Base-by-base conservation (phyloP, 1,284 basidiomycete species). In the Tremellales sp. region DNA sequence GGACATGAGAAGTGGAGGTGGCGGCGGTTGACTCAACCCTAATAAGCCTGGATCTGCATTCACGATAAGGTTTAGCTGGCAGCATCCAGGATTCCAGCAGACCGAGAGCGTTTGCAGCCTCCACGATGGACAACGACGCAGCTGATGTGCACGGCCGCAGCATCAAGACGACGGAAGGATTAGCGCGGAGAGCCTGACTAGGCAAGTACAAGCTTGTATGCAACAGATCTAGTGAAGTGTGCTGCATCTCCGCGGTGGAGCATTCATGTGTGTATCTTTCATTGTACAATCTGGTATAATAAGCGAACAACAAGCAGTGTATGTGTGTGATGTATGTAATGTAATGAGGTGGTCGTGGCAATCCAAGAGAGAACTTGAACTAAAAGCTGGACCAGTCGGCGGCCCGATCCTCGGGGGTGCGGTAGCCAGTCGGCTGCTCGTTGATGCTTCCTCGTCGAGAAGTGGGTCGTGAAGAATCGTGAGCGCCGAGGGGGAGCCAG, bases 301-400 rank as follows among this genome's bases (percentile, higher is more conserved):
- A 8, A 31, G 4, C 4, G 19, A 36, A 36, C 33, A 36, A 36
- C 33, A 36, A 36, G 33, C 33, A 36, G 33, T 36, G 13, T 6
- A 36, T 6, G 33, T 36, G 19, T 36, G 33, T 36, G n/a, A n/a
- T n/a, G n/a, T n/a, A n/a, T n/a, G n/a, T n/a, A n/a, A n/a, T n/a
- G n/a, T n/a, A n/a, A n/a, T n/a, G n/a, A n/a, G n/a, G n/a, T n/a
- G n/a, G n/a, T n/a, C n/a, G 13, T 36, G 19, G 33, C 33, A 36
- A 36, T 4, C 4, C 4, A 36, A n/a, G 33, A 15, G 8, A 15
- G 29, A 31, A 31, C 33, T n/a, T n/a, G 19, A 15, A 36, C 40
- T 48, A 58, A 27, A 58, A 58, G 6, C 53, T 58, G 6, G 57
- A 58, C 57, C 57, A 58, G 44, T 58, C 56, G 24, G 39, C 39